Evolutionary conservation across 345 rosid genomes (phyloP), one percentile per base, ranked within the genome.

Genomic region (Hirschfeldia incana): DNA sequence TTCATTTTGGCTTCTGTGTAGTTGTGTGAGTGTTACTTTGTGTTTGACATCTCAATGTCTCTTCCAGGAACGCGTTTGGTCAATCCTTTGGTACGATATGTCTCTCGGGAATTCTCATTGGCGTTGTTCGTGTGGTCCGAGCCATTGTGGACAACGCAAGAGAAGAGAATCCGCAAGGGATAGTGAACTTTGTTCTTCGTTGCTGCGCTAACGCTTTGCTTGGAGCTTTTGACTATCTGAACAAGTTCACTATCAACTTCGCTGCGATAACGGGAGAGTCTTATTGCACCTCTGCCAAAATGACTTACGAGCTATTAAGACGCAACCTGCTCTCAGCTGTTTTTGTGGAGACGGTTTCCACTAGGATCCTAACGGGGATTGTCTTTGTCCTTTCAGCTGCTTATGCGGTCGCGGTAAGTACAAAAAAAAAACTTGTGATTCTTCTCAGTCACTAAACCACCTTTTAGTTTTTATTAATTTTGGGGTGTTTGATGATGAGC

Each of bases 251-350:
- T 1, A 86, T 92, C 80, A 91, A 86, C 89, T 92, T 94, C 72
- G 92, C 92, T 4, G 95, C 98, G 34, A 92, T 94, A 71, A 91
- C 98, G 0, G 98, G 98, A 1, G 98, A 92, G 80, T 83, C 89
- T 34, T 94, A 94, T 82, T 92, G 97, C 87, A 76, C 87, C 28
- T 94, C 94, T 44, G 95, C 98, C 1, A 89, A 85, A 83, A 92
- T 91, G 98, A 88, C 97, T 16, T 94, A 92, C 46, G 97, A 92
- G 80, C 97, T 94, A 42, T 81, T 94, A 60, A 90, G 81, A 74
- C 97, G 97, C 26, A 94, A 94, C 72, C 94, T 94, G 3, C 94
- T 94, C 67, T 94, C 98, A 32, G 90, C 96, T 73, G 97, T 89
- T 63, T 87, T 91, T 21, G 97, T 94, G 34, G 98, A 94, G 86